These are phyloP conservation scores for Aschersonia sp. DNA, from an alignment of 2,329 filamentous ascomycete species.

Conservation along the genomic window DNA sequence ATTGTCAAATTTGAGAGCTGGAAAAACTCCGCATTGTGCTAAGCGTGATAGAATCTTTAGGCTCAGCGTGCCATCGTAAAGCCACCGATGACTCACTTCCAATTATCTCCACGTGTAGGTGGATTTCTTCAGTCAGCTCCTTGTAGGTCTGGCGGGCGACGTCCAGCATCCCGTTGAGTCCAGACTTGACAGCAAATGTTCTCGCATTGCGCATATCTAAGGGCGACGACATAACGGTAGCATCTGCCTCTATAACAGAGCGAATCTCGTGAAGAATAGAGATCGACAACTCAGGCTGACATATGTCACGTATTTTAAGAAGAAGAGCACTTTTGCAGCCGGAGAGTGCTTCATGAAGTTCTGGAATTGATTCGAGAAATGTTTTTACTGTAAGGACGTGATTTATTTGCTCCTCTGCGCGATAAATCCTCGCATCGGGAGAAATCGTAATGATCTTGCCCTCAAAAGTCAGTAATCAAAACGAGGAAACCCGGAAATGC, in stretches of 20 bases:
- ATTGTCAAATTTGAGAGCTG: slow-evolving; percentile 63
- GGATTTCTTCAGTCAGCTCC: slow-evolving; percentile 68
- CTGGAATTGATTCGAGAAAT: slow-evolving; percentile 55
- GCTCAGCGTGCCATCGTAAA: background rate
- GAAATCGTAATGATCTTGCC: slow-evolving; percentile 62
- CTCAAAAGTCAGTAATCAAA: background rate
- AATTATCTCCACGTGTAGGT: slow-evolving; percentile 54
- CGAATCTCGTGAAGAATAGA: slow-evolving; percentile 52
- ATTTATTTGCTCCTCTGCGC: slow-evolving; percentile 71
- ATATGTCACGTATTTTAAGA: slow-evolving; percentile 53
- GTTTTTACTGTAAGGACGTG: slow-evolving; percentile 77
- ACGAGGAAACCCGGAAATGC: background rate
- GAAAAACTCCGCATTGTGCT: slow-evolving; percentile 42
- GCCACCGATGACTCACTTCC: slow-evolving; percentile 31
- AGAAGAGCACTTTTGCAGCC: slow-evolving; percentile 52
- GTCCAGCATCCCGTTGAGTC: slow-evolving; percentile 74
- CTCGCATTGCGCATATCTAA: slow-evolving; percentile 82
- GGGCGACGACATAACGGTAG: slow-evolving; percentile 61
- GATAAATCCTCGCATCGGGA: slow-evolving; percentile 46
- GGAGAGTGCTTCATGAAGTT: slow-evolving; percentile 53
- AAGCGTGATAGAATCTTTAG: background rate
- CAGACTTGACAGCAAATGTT: slow-evolving; percentile 77
- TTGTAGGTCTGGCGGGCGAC: slow-evolving; percentile 83
- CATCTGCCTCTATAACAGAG: slow-evolving; percentile 64
- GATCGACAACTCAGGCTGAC: slow-evolving; percentile 45